Conservation (phyloP, 2,329 filamentous ascomycete species). For the Colletotrichum echinochloae region DNA sequence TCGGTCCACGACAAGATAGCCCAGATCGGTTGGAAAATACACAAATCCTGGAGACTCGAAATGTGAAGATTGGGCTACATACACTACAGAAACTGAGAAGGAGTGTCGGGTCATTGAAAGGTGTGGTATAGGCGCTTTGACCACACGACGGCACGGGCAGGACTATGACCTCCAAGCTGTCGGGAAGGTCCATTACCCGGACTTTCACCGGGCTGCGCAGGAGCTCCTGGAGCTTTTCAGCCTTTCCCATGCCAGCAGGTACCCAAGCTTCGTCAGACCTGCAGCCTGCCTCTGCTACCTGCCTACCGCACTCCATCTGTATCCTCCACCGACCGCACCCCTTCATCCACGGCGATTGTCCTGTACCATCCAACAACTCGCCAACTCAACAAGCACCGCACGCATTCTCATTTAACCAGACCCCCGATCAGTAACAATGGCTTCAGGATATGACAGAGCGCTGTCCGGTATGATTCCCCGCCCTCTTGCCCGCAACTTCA, state of each 20-base stretch:
- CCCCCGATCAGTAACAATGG: conserved; percentile 63
- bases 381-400: conserved; percentile 10
- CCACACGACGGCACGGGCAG: not conserved
- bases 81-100: too few species aligned
- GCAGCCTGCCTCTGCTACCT: conserved; percentile 44
- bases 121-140: not conserved
- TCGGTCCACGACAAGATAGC: not conserved
- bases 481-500: conserved; percentile 48
- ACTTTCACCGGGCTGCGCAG: conserved; percentile 35
- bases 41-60: not conserved
- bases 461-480: conserved; percentile 82
- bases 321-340: conserved; percentile 37
- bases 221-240: conserved; percentile 43
- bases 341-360: conserved; percentile 35
- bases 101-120: not conserved
- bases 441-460: conserved; percentile 98
- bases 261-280: conserved; percentile 48
- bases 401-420: conserved; percentile 36
- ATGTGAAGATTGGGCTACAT: too few species aligned
- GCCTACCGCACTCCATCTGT: conserved; percentile 33
- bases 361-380: conserved; percentile 22
- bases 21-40: not conserved
- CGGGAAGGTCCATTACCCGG: conserved; percentile 28
- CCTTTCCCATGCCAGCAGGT: conserved; percentile 41
- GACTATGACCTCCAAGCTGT: not conserved